phyloP scores from a whole-genome alignment of 2,329 filamentous ascomycete genomes.

The Ceratocystis smalleyi region DNA sequence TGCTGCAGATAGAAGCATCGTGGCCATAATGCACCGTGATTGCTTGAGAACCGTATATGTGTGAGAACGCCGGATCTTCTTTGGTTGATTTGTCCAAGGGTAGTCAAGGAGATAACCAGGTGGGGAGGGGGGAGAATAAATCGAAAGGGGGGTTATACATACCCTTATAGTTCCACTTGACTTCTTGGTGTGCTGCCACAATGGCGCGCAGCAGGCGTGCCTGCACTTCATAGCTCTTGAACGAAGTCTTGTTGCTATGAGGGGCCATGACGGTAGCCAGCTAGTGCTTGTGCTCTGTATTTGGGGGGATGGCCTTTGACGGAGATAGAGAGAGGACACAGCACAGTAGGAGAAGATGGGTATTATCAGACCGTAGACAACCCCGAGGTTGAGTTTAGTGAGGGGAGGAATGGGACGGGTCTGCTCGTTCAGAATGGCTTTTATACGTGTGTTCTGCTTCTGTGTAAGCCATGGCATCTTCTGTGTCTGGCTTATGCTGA shows the following conservation, averaged over 20 bases:
- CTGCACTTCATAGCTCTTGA: constrained; percentile 44
- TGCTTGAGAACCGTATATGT: constrained; percentile 24
- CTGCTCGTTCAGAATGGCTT: too few species aligned
- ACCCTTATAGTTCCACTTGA: constrained; percentile 48
- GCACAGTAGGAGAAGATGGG: background rate
- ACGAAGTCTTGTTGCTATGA: constrained; percentile 33
- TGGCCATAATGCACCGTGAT: constrained; percentile 34
- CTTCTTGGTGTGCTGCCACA: constrained; percentile 38
- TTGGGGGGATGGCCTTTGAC: background rate
- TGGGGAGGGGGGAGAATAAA: background rate
- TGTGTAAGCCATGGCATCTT: too few species aligned
- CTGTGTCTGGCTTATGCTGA: too few species aligned
- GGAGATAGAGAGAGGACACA: background rate
- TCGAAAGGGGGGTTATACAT: constrained; percentile 22
- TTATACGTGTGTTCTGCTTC: too few species aligned
- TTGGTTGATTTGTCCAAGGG: background rate
- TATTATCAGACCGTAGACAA: too few species aligned
- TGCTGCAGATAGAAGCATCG: constrained; percentile 32
- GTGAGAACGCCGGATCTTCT: background rate
- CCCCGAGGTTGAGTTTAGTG: too few species aligned
- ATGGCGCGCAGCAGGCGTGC: constrained; percentile 46
- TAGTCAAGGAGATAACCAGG: background rate
- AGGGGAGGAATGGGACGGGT: too few species aligned
- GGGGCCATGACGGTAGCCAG: constrained; percentile 29
- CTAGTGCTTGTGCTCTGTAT: background rate